phyloP scores from a whole-genome alignment of 345 rosid genomes.

The Acer negundo region DNA sequence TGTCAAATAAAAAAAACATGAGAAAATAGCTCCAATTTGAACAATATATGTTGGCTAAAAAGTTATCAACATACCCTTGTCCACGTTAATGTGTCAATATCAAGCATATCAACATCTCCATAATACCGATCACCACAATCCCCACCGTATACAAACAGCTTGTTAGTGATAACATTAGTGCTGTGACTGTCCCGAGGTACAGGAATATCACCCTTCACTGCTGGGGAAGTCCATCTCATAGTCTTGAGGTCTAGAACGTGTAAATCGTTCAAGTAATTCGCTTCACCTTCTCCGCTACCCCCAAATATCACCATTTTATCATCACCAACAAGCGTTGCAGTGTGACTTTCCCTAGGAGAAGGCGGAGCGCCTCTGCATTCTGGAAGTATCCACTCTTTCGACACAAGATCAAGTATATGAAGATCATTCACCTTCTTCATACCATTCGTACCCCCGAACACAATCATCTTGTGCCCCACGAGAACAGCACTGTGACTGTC shows the following conservation, averaged over 20 bases:
- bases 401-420: constrained; percentile 54
- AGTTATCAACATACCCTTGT: constrained; percentile 40
- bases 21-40: not conserved
- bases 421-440: constrained; percentile 69
- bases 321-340: constrained; percentile 56
- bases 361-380: constrained; percentile 53
- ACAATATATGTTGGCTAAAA: not conserved
- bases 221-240: constrained; percentile 68
- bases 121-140: constrained; percentile 71
- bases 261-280: constrained; percentile 74
- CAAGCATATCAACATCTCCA: constrained; percentile 61
- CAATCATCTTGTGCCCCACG: constrained; percentile 56
- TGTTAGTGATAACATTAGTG: constrained; percentile 49
- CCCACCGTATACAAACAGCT: constrained; percentile 65
- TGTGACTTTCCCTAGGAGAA: constrained; percentile 71
- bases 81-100: constrained; percentile 58
- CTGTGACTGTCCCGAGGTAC: constrained; percentile 78
- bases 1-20: constrained; percentile 22
- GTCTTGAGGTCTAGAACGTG: constrained; percentile 59
- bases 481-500: constrained; percentile 80
- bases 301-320: constrained; percentile 63
- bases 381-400: constrained; percentile 58
- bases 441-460: constrained; percentile 80
- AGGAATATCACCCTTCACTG: constrained; percentile 55
- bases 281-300: constrained; percentile 82